These are phyloP conservation scores for Corynespora cassiicola DNA, from an alignment of 2,329 filamentous ascomycete species.

Conservation along the genomic window DNA sequence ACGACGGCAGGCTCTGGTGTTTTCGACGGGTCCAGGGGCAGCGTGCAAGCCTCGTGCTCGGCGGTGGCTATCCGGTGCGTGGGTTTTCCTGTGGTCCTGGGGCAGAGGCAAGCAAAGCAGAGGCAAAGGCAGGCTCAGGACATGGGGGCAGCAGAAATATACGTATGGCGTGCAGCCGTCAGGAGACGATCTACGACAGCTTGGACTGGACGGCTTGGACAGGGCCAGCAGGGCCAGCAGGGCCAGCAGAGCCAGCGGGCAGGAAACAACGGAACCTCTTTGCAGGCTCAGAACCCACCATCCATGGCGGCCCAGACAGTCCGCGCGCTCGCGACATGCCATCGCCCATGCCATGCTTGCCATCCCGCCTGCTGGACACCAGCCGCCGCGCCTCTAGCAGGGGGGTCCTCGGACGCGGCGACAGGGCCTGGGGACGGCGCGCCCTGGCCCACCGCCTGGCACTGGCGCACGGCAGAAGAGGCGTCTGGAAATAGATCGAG, in stretches of 20 bases:
- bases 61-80: slow-evolving; percentile 23
- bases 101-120: slow-evolving; percentile 15
- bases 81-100: slow-evolving; percentile 17
- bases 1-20: too few species aligned
- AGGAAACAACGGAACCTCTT: slow-evolving; percentile 33
- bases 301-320: slow-evolving; percentile 22
- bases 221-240: not conserved
- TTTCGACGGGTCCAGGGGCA: slow-evolving; percentile 16
- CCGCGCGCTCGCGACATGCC: slow-evolving; percentile 12
- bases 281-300: slow-evolving; percentile 19
- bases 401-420: slow-evolving; percentile 15
- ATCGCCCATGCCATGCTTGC: slow-evolving; percentile 25
- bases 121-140: slow-evolving; percentile 19
- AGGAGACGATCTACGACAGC: slow-evolving; percentile 25
- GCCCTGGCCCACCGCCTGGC: slow-evolving; percentile 18
- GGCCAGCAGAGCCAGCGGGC: slow-evolving; percentile 13
- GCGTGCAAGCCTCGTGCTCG: slow-evolving; percentile 31
- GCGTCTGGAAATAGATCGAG: slow-evolving; percentile 31
- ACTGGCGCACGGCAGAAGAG: slow-evolving; percentile 30
- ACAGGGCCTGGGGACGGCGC: too few species aligned
- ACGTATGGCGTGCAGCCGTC: slow-evolving; percentile 31
- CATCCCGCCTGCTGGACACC: slow-evolving; percentile 26
- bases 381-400: slow-evolving; percentile 24
- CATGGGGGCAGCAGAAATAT: slow-evolving; percentile 32
- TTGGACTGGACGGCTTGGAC: not conserved